Evolutionary conservation across 305 asterid genomes (phyloP), one percentile per base, ranked within the genome.

Genomic region (Caryopteris hybrid): DNA sequence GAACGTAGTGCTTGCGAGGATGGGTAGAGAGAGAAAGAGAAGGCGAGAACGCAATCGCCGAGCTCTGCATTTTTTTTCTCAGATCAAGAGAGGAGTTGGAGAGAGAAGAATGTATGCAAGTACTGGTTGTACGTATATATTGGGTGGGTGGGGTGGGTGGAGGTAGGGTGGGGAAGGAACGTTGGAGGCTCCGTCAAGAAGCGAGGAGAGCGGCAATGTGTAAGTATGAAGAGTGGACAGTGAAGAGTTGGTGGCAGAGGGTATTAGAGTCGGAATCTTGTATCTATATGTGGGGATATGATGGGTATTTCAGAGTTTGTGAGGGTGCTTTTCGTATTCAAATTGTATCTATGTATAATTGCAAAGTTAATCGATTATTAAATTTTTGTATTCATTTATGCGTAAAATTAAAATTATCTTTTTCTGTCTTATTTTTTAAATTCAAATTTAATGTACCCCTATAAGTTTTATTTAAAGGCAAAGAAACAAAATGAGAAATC

Each of bases 11-110:
- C 79, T 75, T 80, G 51, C 84, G 84, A 33, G 81, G 82, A 23
- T 66, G 69, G 51, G 74, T 14, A 13, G 83, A 73, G 45, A 83
- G 81, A 45, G 95, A 86, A 56, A 84, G 71, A 13, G 96, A 80
- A 20, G 98, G 90, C 54, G 92, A 77, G 58, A 86, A 86, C 13
- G 97, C 88, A 58, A 93, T 78, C 5, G 98, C 88, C 0, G 86
- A 27, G 85, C 92, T 72, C 89, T 93, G 98, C 98, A 93, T 93
- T 75, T 77, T 47, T 75, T 77, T 47, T 8, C 66, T 59, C 64
- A 27, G 82, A 75, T 80, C 80, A 61, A n/a, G 43, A 10, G 46
- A 45, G 74, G 36, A 48, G 36, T 0, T 56, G 10, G 64, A 48
- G 62, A 33, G 65, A 34, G 66, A 57, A n/a, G 54, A 34, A 23